Percentiles rank a stretch among this genome's conserved stretches.
Evolutionary conservation across 306 rosid species (phyloP).

Genomic region (Myrica gale): DNA sequence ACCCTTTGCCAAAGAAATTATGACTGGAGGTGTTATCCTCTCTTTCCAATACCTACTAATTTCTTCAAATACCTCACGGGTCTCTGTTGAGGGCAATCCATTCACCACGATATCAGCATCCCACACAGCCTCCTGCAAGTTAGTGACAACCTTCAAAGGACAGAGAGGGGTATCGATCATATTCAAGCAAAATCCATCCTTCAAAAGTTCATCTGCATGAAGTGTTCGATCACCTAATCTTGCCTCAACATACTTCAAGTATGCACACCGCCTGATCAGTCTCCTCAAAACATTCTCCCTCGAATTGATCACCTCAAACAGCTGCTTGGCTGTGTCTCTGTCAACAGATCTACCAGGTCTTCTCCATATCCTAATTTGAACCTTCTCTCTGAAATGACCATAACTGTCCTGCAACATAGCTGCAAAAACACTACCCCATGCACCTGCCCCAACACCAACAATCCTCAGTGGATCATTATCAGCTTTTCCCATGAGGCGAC

Average conservation of each 20-base stretch:
- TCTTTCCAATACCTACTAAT: slow-evolving; percentile 87
- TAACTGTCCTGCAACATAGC: slow-evolving; percentile 86
- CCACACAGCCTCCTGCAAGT: slow-evolving; percentile 98
- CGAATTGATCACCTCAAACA: slow-evolving; percentile 89
- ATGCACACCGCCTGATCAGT: slow-evolving; percentile 85
- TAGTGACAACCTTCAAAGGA: slow-evolving; percentile 91
- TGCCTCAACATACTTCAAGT: slow-evolving; percentile 88
- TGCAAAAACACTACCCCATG: slow-evolving; percentile 95
- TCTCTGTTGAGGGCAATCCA: slow-evolving; percentile 90
- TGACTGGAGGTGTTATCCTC: slow-evolving; percentile 71
- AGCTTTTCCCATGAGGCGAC: slow-evolving; percentile 60
- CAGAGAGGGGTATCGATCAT: slow-evolving; percentile 93
- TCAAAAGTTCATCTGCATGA: slow-evolving; percentile 84
- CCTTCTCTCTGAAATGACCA: slow-evolving; percentile 74
- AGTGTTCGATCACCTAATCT: slow-evolving; percentile 81
- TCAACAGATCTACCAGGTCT: slow-evolving; percentile 74
- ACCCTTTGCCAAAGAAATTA: slow-evolving; percentile 88
- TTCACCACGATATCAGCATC: slow-evolving; percentile 92
- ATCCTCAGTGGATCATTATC: slow-evolving; percentile 86
- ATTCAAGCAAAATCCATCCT: slow-evolving; percentile 91
- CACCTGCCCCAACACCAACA: slow-evolving; percentile 95
- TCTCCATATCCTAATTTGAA: slow-evolving; percentile 82
- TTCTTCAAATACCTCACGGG: slow-evolving; percentile 68
- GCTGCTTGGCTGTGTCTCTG: slow-evolving; percentile 73
- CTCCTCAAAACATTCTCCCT: slow-evolving; percentile 93